These are phyloP conservation scores for Elongisporangium undulatum DNA, from an alignment of 352 stramenopile species.

Conservation along the genomic window DNA sequence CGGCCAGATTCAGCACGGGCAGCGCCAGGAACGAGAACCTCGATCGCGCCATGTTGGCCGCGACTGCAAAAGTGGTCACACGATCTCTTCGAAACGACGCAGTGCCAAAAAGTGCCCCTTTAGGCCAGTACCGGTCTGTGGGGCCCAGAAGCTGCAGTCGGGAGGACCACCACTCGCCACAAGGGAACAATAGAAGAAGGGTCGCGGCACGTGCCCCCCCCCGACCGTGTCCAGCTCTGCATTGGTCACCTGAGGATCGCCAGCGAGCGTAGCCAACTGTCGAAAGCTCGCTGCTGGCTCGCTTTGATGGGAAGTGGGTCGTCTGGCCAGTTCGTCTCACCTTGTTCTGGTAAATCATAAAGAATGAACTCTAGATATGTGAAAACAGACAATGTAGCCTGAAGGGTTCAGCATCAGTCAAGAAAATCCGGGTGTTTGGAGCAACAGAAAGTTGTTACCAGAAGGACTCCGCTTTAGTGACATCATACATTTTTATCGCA, in stretches of 20 bases:
- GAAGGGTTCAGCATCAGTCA: not conserved
- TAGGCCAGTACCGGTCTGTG: not conserved
- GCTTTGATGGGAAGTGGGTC: not conserved
- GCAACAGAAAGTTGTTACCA: not conserved
- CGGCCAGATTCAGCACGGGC: constrained; percentile 12
- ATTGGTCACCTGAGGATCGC: not conserved
- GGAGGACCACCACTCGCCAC: not conserved
- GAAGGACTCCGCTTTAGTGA: not conserved
- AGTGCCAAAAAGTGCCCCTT: not conserved
- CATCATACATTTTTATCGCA: not conserved
- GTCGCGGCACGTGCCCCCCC: not conserved
- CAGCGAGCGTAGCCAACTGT: not conserved
- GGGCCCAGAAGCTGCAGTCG: not conserved
- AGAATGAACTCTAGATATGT: not conserved
- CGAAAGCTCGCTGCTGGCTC: not conserved
- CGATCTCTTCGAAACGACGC: not conserved
- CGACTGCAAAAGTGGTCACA: not conserved
- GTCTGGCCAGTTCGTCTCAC: not conserved
- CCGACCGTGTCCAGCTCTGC: not conserved
- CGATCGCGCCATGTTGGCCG: not conserved
- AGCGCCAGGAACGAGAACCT: constrained; percentile 3
- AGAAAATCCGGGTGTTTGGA: not conserved
- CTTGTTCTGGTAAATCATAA: not conserved
- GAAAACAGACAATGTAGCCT: not conserved
- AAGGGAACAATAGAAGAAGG: not conserved